Conservation (phyloP, 305 asterid genomes). For the Vinca major region DNA sequence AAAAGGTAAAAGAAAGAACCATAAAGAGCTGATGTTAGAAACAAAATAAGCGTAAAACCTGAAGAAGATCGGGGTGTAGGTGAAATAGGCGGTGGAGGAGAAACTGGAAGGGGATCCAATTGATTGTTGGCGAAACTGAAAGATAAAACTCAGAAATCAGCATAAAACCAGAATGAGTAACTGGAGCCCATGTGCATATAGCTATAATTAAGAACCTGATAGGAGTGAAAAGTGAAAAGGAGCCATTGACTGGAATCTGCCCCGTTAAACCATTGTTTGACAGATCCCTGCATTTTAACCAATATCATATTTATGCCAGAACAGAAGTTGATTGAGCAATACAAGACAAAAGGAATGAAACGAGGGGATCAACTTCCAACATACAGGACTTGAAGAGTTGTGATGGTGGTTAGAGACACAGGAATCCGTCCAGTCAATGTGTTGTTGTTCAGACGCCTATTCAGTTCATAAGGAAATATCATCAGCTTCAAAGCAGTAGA, state of each 20-base stretch:
- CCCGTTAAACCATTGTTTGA: conserved; percentile 65
- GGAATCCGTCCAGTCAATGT: conserved; percentile 62
- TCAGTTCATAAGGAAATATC: conserved; percentile 17
- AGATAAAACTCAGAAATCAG: conserved; percentile 21
- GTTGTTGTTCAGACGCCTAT: conserved; percentile 94
- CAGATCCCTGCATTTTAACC: conserved; percentile 63
- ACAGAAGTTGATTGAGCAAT: not conserved
- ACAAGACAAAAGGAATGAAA: not conserved
- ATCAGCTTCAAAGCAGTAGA: conserved; percentile 17
- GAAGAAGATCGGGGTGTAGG: conserved; percentile 36
- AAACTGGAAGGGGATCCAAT: conserved; percentile 45
- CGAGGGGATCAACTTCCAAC: conserved; percentile 28
- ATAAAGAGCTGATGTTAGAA: conserved; percentile 1
- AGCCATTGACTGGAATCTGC: conserved; percentile 65
- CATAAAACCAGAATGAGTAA: conserved; percentile 19
- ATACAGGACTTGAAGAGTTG: conserved; percentile 92
- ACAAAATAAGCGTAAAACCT: conserved; percentile 34
- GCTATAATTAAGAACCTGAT: conserved; percentile 48
- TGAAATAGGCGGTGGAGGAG: conserved; percentile 70
- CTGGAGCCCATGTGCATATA: not conserved
- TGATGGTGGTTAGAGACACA: conserved; percentile 42
- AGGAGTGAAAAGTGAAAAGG: conserved; percentile 85
- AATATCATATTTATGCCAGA: conserved; percentile 11
- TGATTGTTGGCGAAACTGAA: conserved; percentile 58
- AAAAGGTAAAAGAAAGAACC: not conserved